These are phyloP conservation scores for Hyphodiscus hymeniophilus DNA, from an alignment of 495 filamentous ascomycete species.

Conservation along the genomic window DNA sequence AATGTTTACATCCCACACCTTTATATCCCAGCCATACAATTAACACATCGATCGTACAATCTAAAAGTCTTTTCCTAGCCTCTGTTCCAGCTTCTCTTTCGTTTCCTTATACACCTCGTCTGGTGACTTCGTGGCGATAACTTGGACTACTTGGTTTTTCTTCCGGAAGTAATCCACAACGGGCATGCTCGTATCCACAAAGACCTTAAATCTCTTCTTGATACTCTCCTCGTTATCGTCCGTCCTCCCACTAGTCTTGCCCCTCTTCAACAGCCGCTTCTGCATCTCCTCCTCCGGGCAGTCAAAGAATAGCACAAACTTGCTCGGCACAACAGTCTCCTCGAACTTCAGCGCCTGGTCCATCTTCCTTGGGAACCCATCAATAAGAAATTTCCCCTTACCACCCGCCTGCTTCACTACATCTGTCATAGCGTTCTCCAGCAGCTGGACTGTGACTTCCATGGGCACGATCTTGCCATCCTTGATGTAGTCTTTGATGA, in stretches of 20 bases:
- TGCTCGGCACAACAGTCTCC: constrained; percentile 70
- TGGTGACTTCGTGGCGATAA: constrained; percentile 56
- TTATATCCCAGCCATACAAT: not conserved
- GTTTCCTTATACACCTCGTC: constrained; percentile 72
- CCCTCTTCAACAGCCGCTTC: constrained; percentile 71
- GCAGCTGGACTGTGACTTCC: constrained; percentile 91
- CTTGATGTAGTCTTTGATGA: constrained; percentile 85
- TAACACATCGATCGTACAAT: not conserved
- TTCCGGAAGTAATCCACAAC: constrained; percentile 79
- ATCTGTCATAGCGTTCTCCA: constrained; percentile 85
- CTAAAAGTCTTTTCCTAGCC: constrained; percentile 22
- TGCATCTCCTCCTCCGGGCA: constrained; percentile 86
- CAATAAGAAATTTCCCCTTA: constrained; percentile 68
- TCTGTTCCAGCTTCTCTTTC: constrained; percentile 28
- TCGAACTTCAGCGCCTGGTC: constrained; percentile 95
- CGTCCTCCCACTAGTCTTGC: constrained; percentile 80
- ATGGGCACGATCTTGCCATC: constrained; percentile 95
- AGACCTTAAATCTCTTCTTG: constrained; percentile 88
- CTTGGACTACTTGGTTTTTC: constrained; percentile 68
- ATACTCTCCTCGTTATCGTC: constrained; percentile 96
- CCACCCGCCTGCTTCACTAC: constrained; percentile 30
- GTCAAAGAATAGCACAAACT: constrained; percentile 84
- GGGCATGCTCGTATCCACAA: constrained; percentile 93
- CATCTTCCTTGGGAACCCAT: constrained; percentile 93
- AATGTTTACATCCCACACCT: not conserved